phyloP scores from a whole-genome alignment of 2,329 filamentous ascomycete species.

The Fusarium tjaetaba region DNA sequence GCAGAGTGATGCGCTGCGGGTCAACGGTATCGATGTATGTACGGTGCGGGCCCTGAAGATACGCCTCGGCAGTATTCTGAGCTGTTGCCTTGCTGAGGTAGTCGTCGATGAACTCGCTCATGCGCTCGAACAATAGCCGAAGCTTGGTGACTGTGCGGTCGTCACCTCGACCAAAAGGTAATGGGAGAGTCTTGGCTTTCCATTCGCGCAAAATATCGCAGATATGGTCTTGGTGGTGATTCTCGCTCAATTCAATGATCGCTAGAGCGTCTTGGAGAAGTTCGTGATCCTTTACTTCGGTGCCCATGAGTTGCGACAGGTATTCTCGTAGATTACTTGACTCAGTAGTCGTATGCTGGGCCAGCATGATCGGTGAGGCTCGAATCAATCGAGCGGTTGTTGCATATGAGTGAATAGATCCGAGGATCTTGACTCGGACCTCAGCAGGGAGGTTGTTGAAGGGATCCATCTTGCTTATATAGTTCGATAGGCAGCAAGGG shows the following conservation, averaged over 20 bases:
- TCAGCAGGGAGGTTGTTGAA: not conserved
- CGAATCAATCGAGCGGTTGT: not conserved
- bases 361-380: not conserved
- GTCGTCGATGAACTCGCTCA: not conserved
- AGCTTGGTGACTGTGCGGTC: not conserved
- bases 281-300: not conserved
- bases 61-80: not conserved
- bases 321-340: not conserved
- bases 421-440: not conserved
- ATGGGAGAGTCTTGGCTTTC: not conserved
- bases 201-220: not conserved
- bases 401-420: not conserved
- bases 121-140: not conserved
- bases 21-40: not conserved
- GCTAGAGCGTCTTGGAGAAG: not conserved
- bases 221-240: accelerated
- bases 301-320: not conserved
- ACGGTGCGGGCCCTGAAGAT: not conserved
- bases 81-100: not conserved
- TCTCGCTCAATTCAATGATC: not conserved
- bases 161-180: not conserved
- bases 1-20: not conserved
- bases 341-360: not conserved
- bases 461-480: not conserved
- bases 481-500: not conserved